Evolutionary conservation across 805 yeast genomes (phyloP), one percentile per base, ranked within the genome.

Genomic region (Candida patagonica): DNA sequence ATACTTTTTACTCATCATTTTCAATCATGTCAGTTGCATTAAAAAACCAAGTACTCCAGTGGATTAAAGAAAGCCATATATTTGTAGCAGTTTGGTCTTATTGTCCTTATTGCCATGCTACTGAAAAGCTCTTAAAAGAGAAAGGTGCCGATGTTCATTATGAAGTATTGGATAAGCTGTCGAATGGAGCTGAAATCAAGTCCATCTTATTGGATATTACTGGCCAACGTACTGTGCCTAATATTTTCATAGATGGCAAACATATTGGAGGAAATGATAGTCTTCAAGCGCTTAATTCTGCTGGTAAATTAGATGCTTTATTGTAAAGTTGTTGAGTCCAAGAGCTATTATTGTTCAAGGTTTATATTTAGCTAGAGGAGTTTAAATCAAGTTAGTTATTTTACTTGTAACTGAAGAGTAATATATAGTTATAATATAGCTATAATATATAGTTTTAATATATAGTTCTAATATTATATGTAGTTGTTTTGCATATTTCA

Each of bases 241-340:
- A 82, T 61, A 73, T 89, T 51, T 92, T 79, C 67, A 87, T 89
- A 60, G 76, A 71, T 36, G 96, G 95, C 46, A 73, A 87, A 65
- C 96, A 88, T 68, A 78, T 89, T 56, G 98, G 98, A 45, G 98
- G 98, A 47, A 85, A 87, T 73, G 79, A 88, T 29, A 95, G 85
- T 52, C 67, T 89, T 48, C 94, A 87, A 65, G 68, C 72, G 39
- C 71, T 88, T 59, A 69, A 74, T 50, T 68, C 76, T 19, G 53
- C 61, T 34, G 92, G 81, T 51, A 59, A 77, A 61, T 73, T 85
- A 56, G 74, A 70, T 43, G 51, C 49, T 2, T 38, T 60, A 32
- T 54, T 62, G 13, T 42, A 45, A 17, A 29, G 35, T n/a, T n/a
- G n/a, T n/a, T n/a, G n/a, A n/a, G n/a, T n/a, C n/a, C n/a, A n/a